Evolutionary conservation across 768 basidiomycete genomes (phyloP), one percentile per base, ranked within the genome.

Genomic region (Lactarius quietus): DNA sequence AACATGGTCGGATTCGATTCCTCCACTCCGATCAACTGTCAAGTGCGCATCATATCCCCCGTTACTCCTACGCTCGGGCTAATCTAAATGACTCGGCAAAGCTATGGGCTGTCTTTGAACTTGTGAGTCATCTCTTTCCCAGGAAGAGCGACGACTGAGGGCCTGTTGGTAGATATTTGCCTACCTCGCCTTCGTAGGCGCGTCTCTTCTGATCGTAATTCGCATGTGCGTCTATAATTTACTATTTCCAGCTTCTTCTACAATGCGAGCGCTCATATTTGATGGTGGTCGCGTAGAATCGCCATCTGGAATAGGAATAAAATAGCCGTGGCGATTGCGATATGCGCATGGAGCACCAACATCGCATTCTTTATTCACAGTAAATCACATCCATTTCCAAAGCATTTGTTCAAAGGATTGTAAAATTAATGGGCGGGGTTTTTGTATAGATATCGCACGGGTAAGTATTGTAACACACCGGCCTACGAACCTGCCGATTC

Each of bases 221-320:
- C 65, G 65, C 56, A 53, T 45, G 65, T 66, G 41, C 31, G 65
- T 58, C 57, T 31, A 18, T 38, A 20, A 12, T 52, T 17, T 7
- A 1, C 20, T 0, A 26, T 43, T 38, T 17, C 43, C 2, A 36
- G 2, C 1, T 5, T 10, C 28, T 10, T 9, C 18, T 7, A 3
- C 1, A 5, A 15, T 38, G 6, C 10, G 2, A 45, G 7, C 15
- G 1, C 36, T 20, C 20, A 18, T 33, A 54, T 29, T 20, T 65
- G 23, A 57, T 51, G 3, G 23, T 15, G 2, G 8, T 33, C 31
- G 15, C 26, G 14, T 31, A 67, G 66, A n/a, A 26, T 60, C 6
- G 63, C 57, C 4, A 48, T 67, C 12, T 67, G 66, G 66, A n/a
- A 57, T n/a, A 20, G 8, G 3, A 29, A 59, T 26, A 57, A 29